Evolutionary conservation across 495 filamentous ascomycete genomes (phyloP).

Genomic region (Penicillium tannophilum): DNA sequence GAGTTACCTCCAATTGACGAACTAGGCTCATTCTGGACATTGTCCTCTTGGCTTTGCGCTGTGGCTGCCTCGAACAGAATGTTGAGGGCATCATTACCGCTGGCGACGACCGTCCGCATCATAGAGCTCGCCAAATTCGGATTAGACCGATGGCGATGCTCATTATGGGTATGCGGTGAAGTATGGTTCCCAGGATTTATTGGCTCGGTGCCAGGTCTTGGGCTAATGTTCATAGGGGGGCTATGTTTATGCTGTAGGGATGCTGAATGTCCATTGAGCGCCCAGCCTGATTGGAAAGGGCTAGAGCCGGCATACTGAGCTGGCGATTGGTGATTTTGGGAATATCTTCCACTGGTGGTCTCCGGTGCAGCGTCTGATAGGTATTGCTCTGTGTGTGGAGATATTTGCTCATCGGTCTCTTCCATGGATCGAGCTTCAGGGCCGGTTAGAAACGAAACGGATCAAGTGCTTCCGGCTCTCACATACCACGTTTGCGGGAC

Average conservation of each 20-base stretch:
- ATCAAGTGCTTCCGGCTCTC: not conserved
- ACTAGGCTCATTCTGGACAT: constrained; percentile 18
- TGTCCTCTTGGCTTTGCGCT: constrained; percentile 36
- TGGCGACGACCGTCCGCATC: constrained; percentile 52
- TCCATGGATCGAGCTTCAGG: constrained; percentile 22
- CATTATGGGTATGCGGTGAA: constrained; percentile 17
- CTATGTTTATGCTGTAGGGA: constrained; percentile 19
- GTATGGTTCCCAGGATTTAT: not conserved
- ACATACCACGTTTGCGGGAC: constrained; percentile 39
- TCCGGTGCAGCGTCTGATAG: constrained; percentile 8
- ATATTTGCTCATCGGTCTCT: constrained; percentile 16
- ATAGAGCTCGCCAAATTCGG: constrained; percentile 45
- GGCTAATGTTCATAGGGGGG: constrained; percentile 21
- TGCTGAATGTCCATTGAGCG: constrained; percentile 13
- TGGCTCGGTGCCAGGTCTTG: constrained; percentile 9
- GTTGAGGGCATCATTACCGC: constrained; percentile 56
- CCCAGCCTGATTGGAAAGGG: constrained; percentile 23
- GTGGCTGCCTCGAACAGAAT: constrained; percentile 56
- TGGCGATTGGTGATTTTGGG: constrained; percentile 13
- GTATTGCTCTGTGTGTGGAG: constrained; percentile 11
- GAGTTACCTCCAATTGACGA: constrained; percentile 15
- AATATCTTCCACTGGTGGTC: constrained; percentile 5
- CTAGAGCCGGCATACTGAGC: constrained; percentile 16
- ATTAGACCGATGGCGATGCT: constrained; percentile 32
- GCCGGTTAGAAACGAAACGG: constrained; percentile 9